phyloP scores from a whole-genome alignment of 768 basidiomycete species.

The Xerocomus brunneocitrinus region DNA sequence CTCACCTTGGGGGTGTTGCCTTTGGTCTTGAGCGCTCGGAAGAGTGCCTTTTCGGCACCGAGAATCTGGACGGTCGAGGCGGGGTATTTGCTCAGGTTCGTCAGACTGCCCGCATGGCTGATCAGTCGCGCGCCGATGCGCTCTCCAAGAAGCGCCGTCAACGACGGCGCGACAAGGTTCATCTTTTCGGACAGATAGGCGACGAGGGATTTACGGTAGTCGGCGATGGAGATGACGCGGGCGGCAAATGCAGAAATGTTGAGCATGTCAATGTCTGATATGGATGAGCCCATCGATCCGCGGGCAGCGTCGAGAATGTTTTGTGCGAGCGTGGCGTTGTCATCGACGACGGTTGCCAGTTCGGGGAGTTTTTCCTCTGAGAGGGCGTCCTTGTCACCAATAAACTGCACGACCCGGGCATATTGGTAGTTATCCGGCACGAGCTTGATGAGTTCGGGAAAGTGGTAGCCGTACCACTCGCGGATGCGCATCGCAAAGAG shows the following conservation, averaged over 20 bases:
- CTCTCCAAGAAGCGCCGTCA: slow-evolving; percentile 88
- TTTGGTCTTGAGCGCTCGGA: slow-evolving; percentile 96
- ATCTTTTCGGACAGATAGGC: slow-evolving; percentile 93
- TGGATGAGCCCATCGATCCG: slow-evolving; percentile 89
- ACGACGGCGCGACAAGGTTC: slow-evolving; percentile 92
- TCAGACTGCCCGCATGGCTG: slow-evolving; percentile 94
- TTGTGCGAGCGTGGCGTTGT: slow-evolving; percentile 80
- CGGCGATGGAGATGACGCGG: slow-evolving; percentile 86
- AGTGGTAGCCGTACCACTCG: slow-evolving; percentile 99
- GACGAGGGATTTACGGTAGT: slow-evolving; percentile 89
- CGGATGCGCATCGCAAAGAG: slow-evolving; percentile 96
- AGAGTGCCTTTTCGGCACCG: slow-evolving; percentile 96
- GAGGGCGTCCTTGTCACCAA: slow-evolving; percentile 84
- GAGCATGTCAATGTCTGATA: slow-evolving; percentile 90
- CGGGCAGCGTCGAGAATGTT: slow-evolving; percentile 94
- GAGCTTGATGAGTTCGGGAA: slow-evolving; percentile 91
- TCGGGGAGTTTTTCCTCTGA: slow-evolving; percentile 76
- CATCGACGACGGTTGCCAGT: slow-evolving; percentile 73
- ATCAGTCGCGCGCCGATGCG: slow-evolving; percentile 89
- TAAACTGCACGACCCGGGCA: slow-evolving; percentile 77
- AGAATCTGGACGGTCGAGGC: slow-evolving; percentile 97
- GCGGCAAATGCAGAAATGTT: slow-evolving; percentile 91
- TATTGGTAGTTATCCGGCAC: slow-evolving; percentile 95
- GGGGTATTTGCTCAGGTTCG: slow-evolving; percentile 96
- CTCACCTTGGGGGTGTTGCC: slow-evolving; percentile 94